Percentiles rank a stretch among this genome's conserved stretches.
These are phyloP conservation scores for Zasmidium cellare DNA, from an alignment of 2,329 filamentous ascomycete genomes.

Conservation along the genomic window DNA sequence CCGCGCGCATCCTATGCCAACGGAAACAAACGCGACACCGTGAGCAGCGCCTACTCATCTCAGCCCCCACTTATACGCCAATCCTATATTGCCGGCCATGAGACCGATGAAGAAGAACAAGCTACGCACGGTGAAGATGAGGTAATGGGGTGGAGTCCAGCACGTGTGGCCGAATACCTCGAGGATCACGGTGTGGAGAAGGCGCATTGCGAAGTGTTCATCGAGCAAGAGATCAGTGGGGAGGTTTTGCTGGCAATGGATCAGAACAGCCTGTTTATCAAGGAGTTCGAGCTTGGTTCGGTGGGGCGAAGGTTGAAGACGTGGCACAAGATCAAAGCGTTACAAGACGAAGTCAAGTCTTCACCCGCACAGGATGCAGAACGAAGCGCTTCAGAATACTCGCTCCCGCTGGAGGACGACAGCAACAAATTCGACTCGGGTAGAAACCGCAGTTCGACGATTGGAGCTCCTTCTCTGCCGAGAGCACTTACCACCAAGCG, in stretches of 20 bases:
- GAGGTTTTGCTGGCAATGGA: slow-evolving; percentile 94
- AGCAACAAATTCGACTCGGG: slow-evolving; percentile 37
- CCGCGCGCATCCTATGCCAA: slow-evolving; percentile 51
- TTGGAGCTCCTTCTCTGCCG: slow-evolving; percentile 26
- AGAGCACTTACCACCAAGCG: slow-evolving; percentile 22
- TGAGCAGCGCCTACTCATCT: slow-evolving; percentile 83
- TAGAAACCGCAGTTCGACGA: slow-evolving; percentile 49
- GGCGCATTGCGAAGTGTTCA: slow-evolving; percentile 89
- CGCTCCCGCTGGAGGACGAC: slow-evolving; percentile 37
- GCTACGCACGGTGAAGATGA: slow-evolving; percentile 68
- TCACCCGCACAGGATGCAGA: slow-evolving; percentile 46
- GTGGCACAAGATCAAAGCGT: slow-evolving; percentile 91
- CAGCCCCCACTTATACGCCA: slow-evolving; percentile 68
- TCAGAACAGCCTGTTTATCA: slow-evolving; percentile 90
- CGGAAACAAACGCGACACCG: slow-evolving; percentile 42
- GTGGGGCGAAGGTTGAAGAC: slow-evolving; percentile 88
- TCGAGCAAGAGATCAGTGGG: slow-evolving; percentile 92
- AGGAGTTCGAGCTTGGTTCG: slow-evolving; percentile 89
- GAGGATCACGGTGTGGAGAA: slow-evolving; percentile 83
- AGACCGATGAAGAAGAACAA: slow-evolving; percentile 91
- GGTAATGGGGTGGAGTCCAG: slow-evolving; percentile 76
- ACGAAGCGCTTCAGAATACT: slow-evolving; percentile 42
- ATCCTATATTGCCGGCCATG: slow-evolving; percentile 90
- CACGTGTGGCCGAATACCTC: slow-evolving; percentile 84
- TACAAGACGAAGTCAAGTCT: slow-evolving; percentile 82